phyloP scores from a whole-genome alignment of 805 yeast species.

The Candida maris region DNA sequence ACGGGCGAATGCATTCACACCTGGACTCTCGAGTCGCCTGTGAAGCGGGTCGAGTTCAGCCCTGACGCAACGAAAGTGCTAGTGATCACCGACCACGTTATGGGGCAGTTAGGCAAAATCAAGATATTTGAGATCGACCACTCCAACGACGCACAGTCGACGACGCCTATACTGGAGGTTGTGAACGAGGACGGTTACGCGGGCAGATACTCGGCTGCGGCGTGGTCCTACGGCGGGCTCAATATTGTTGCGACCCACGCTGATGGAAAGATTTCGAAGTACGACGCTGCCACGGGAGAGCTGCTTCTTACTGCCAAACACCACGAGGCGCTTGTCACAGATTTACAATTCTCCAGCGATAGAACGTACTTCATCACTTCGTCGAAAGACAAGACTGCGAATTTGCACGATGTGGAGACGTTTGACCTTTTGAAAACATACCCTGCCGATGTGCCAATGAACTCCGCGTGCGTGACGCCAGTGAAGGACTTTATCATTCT shows the following conservation, averaged over 20 bases:
- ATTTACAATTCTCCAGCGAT: conserved; percentile 86
- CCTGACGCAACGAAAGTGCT: conserved; percentile 67
- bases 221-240: conserved; percentile 76
- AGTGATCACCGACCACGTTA: conserved; percentile 84
- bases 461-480: conserved; percentile 93
- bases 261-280: conserved; percentile 81
- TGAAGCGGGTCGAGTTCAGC: conserved; percentile 82
- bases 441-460: conserved; percentile 88
- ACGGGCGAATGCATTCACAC: conserved; percentile 73
- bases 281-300: conserved; percentile 73
- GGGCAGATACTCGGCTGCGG: conserved; percentile 70
- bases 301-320: conserved; percentile 52
- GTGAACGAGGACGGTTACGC: conserved; percentile 46
- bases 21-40: conserved; percentile 80
- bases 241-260: conserved; percentile 83
- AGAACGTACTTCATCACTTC: conserved; percentile 86
- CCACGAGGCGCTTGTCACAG: conserved; percentile 80
- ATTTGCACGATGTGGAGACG: conserved; percentile 72
- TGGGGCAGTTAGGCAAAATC: conserved; percentile 83
- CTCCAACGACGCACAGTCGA: conserved; percentile 39
- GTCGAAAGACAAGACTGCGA: conserved; percentile 86
- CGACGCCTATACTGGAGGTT: conserved; percentile 58
- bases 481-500: conserved; percentile 85
- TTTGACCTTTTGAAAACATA: conserved; percentile 69
- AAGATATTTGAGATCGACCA: conserved; percentile 60